These are phyloP conservation scores for Capniomyces stellatus DNA, from an alignment of 371 early-diverging fungal species.

Conservation along the genomic window DNA sequence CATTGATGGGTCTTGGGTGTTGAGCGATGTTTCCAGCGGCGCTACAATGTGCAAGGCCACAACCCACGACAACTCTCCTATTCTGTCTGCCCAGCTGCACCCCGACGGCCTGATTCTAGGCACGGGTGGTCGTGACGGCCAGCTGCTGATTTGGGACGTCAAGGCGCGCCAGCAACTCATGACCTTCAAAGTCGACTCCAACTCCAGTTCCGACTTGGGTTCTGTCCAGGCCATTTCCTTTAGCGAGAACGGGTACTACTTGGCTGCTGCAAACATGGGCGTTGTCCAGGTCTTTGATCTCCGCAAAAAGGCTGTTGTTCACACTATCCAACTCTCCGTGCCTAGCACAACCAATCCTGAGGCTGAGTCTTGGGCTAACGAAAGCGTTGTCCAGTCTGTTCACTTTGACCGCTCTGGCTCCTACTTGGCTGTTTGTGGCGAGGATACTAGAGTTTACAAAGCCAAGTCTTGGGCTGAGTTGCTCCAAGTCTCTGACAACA, in stretches of 20 bases:
- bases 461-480: slow-evolving; percentile 61
- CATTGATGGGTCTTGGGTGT: slow-evolving; percentile 59
- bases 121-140: slow-evolving; percentile 55
- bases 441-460: slow-evolving; percentile 38
- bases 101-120: slow-evolving; percentile 82
- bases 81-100: slow-evolving; percentile 56
- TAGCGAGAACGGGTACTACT: slow-evolving; percentile 79
- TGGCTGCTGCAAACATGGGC: slow-evolving; percentile 45
- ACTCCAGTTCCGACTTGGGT: slow-evolving; percentile 40
- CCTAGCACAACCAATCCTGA: background rate
- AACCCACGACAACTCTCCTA: slow-evolving; percentile 18
- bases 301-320: slow-evolving; percentile 57
- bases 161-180: slow-evolving; percentile 51
- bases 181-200: slow-evolving; percentile 48
- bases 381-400: slow-evolving; percentile 35
- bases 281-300: slow-evolving; percentile 79
- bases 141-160: slow-evolving; percentile 71
- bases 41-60: slow-evolving; percentile 32
- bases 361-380: background rate
- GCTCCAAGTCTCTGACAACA: slow-evolving; percentile 33
- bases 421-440: slow-evolving; percentile 60
- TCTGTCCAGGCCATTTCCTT: slow-evolving; percentile 25
- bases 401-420: slow-evolving; percentile 66
- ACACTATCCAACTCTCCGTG: slow-evolving; percentile 44
- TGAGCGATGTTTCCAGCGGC: slow-evolving; percentile 52